phyloP scores from a whole-genome alignment of 805 yeast genomes.

The Ogataea ganodermae region DNA sequence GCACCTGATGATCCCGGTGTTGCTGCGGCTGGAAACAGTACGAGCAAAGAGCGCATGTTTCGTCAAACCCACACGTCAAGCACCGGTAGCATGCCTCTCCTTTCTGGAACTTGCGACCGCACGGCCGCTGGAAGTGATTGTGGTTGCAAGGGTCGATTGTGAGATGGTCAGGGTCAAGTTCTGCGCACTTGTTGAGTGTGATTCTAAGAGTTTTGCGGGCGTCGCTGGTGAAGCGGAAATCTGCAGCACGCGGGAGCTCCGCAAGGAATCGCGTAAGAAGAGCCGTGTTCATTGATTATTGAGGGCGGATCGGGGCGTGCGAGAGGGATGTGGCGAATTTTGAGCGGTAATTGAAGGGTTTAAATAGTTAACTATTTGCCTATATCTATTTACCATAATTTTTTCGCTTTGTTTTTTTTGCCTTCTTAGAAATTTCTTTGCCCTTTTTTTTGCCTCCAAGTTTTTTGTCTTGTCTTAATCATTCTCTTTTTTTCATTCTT shows the following conservation, averaged over 20 bases:
- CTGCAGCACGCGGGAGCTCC: constrained; percentile 38
- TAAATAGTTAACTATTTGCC: background rate
- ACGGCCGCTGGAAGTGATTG: constrained; percentile 65
- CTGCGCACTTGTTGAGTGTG: constrained; percentile 33
- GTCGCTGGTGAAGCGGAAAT: constrained; percentile 35
- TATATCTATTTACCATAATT: background rate
- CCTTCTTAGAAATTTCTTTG: background rate
- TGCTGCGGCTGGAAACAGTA: constrained; percentile 68
- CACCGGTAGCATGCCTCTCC: constrained; percentile 87
- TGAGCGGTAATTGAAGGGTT: no score
- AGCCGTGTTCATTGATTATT: background rate
- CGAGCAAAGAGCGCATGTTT: constrained; percentile 80
- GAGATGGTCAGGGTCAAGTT: constrained; percentile 17
- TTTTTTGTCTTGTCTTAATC: background rate
- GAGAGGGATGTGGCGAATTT: no score
- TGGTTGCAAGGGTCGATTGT: constrained; percentile 28
- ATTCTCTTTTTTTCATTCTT: background rate
- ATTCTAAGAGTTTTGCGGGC: constrained; percentile 40
- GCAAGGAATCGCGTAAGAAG: constrained; percentile 38
- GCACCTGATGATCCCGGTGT: constrained; percentile 74
- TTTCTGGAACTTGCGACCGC: constrained; percentile 67
- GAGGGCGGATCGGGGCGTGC: background rate
- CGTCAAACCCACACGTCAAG: constrained; percentile 74
- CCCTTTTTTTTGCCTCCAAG: background rate
- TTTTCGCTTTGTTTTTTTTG: background rate